Percentiles rank a stretch among this genome's conserved stretches.
Evolutionary conservation across 2,329 filamentous ascomycete species (phyloP).

Genomic region (Fusarium duplospermum): DNA sequence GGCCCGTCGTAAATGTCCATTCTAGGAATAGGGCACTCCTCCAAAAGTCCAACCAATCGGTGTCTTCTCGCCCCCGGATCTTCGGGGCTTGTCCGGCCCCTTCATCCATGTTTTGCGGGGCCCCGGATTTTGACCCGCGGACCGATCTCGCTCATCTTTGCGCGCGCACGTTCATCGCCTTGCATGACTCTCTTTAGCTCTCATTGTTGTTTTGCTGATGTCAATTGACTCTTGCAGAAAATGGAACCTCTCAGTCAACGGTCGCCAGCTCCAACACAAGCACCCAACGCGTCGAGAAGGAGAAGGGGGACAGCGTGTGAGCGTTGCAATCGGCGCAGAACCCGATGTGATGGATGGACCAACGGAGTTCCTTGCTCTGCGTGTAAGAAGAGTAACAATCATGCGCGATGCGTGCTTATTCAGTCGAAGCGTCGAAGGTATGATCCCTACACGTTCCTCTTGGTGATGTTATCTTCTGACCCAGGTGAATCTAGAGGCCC

Average conservation of each 20-base stretch:
- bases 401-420: neutral
- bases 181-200: neutral
- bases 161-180: neutral
- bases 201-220: neutral
- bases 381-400: neutral
- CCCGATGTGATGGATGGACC: neutral
- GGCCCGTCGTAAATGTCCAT: neutral
- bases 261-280: neutral
- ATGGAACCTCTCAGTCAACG: neutral
- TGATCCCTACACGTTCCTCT: fast-evolving
- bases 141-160: neutral
- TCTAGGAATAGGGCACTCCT: neutral
- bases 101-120: neutral
- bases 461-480: neutral
- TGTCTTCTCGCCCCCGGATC: neutral
- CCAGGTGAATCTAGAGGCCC: neutral
- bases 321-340: neutral
- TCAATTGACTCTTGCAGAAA: neutral
- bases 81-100: neutral
- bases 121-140: neutral
- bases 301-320: neutral
- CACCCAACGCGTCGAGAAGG: neutral
- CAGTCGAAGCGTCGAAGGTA: neutral
- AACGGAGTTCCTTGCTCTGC: neutral
- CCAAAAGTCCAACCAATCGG: neutral